Conservation (phyloP, 257 asterid genomes). For the Solanum boliviense region DNA sequence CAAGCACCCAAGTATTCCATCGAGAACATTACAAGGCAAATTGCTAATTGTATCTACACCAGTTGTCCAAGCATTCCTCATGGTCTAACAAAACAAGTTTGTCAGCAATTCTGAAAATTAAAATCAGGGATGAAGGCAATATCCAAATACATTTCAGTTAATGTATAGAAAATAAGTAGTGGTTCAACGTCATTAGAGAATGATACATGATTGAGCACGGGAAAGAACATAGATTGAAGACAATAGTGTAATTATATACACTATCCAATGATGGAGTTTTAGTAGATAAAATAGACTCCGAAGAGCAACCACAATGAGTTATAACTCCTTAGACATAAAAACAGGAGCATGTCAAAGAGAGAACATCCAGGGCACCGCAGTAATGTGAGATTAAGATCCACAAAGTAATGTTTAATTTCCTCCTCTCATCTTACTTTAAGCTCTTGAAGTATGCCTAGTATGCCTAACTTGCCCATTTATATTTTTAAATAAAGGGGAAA, state of each 20-base stretch:
- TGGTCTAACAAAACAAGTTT: background rate
- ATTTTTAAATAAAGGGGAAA: too few relatives aligned
- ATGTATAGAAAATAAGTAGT: background rate
- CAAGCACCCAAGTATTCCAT: background rate
- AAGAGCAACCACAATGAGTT: background rate
- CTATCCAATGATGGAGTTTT: background rate
- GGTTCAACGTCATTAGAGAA: background rate
- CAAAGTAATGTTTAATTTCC: too few relatives aligned
- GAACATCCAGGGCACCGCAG: too few relatives aligned
- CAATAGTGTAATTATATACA: background rate
- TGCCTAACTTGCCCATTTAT: too few relatives aligned
- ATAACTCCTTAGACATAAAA: background rate
- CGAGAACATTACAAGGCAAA: background rate
- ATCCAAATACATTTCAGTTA: background rate
- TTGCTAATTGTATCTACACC: background rate
- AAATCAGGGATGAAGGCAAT: background rate
- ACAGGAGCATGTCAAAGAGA: too few relatives aligned
- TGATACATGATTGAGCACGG: too few relatives aligned
- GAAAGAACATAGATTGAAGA: background rate
- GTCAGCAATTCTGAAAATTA: background rate
- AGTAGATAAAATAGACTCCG: background rate
- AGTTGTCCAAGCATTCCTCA: background rate
- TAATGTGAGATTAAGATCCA: too few relatives aligned
- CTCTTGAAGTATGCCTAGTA: too few relatives aligned
- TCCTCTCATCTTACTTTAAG: too few relatives aligned